Percentiles rank a stretch among this genome's conserved stretches.
These are phyloP conservation scores for Boletus subcaerulescens DNA, from an alignment of 768 basidiomycete genomes.

Conservation along the genomic window DNA sequence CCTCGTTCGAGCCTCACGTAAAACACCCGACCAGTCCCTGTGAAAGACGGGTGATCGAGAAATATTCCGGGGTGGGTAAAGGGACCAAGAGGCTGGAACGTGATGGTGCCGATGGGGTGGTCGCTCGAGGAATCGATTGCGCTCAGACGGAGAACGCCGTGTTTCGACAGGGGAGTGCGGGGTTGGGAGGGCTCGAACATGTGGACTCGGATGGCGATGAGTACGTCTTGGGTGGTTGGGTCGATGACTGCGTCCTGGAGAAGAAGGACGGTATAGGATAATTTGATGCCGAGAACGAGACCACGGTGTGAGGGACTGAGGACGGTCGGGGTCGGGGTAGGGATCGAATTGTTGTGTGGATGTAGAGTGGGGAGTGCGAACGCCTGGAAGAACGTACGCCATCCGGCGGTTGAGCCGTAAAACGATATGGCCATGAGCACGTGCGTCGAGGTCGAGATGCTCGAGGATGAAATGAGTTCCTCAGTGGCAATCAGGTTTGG, in stretches of 20 bases:
- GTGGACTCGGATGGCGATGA: conserved; percentile 5
- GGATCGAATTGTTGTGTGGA: too few species aligned
- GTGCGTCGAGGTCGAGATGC: conserved; percentile 22
- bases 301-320: conserved; percentile 12
- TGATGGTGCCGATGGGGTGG: conserved; percentile 4
- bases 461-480: not conserved
- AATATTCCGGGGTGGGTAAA: too few species aligned
- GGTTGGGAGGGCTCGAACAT: not conserved
- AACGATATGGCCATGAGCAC: conserved; percentile 10
- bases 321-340: not conserved
- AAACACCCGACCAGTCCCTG: conserved; percentile 14
- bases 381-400: conserved; percentile 9
- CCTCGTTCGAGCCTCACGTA: not conserved
- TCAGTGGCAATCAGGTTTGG: not conserved
- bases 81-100: not conserved
- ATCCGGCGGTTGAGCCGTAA: not conserved
- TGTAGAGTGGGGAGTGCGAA: conserved; percentile 8
- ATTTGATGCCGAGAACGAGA: not conserved
- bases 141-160: conserved; percentile 10
- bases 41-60: conserved; percentile 6
- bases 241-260: conserved; percentile 9
- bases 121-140: not conserved
- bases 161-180: not conserved
- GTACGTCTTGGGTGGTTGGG: conserved; percentile 5
- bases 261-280: conserved; percentile 1